Percentiles rank a stretch among this genome's conserved stretches.
phyloP scores from a whole-genome alignment of 305 asterid species.

The Ajuga reptans region DNA sequence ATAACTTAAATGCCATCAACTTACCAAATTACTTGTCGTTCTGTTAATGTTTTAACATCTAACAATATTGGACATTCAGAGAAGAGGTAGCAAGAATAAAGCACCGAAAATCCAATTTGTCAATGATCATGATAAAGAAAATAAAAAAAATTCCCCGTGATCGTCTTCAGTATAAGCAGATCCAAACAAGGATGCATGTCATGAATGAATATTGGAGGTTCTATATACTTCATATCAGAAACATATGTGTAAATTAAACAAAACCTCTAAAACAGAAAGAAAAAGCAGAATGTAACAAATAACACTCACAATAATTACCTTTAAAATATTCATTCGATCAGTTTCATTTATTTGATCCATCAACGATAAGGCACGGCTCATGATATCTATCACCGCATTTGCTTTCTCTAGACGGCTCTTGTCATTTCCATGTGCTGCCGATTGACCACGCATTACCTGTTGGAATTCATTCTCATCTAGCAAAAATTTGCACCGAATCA shows the following conservation, averaged over 20 bases:
- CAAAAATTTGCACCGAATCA: slow-evolving; percentile 87
- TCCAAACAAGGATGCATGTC: slow-evolving; percentile 1
- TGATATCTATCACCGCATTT: slow-evolving; percentile 79
- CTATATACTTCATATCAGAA: slow-evolving; percentile 3
- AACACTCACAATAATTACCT: slow-evolving; percentile 40
- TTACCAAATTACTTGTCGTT: neutral
- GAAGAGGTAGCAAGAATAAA: neutral
- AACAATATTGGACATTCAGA: neutral
- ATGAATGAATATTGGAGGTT: slow-evolving; percentile 3
- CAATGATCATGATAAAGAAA: slow-evolving; percentile 10
- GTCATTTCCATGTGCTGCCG: slow-evolving; percentile 36
- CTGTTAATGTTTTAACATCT: neutral
- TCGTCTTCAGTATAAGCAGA: neutral
- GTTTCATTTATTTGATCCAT: slow-evolving; percentile 95
- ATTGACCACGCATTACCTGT: slow-evolving; percentile 49
- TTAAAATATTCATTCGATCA: slow-evolving; percentile 83
- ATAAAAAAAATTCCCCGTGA: slow-evolving; percentile 7
- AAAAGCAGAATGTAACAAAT: slow-evolving; percentile 1
- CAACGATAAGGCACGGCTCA: slow-evolving; percentile 89
- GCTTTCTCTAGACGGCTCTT: slow-evolving; percentile 84
- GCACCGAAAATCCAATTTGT: neutral
- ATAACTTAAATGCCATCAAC: neutral
- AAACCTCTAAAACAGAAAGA: slow-evolving; percentile 10
- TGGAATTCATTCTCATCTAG: slow-evolving; percentile 92
- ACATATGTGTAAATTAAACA: slow-evolving; percentile 3